Conservation (phyloP, 2,329 filamentous ascomycete genomes). For the Fusarium siculi region DNA sequence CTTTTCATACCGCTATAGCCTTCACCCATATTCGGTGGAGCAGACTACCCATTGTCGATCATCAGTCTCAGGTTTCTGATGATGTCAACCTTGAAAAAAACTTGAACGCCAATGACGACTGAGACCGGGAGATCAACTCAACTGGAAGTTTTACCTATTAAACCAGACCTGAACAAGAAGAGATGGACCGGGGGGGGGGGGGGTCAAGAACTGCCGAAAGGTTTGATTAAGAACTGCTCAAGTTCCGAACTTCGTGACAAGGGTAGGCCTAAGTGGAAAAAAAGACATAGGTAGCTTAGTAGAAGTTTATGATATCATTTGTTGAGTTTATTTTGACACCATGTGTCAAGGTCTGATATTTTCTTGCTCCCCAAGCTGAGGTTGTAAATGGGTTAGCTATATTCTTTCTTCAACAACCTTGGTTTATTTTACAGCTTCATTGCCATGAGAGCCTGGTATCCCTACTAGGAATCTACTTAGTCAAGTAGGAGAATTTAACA, state of each 20-base stretch:
- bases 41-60: slow-evolving; percentile 11
- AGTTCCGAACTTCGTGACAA: neutral
- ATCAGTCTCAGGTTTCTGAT: slow-evolving; percentile 18
- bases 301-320: too few relatives aligned
- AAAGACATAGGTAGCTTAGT: too few relatives aligned
- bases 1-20: neutral
- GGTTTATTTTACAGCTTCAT: neutral
- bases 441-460: neutral
- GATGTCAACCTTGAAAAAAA: slow-evolving; percentile 28
- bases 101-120: slow-evolving; percentile 12
- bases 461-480: neutral
- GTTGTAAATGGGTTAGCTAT: neutral
- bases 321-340: too few relatives aligned
- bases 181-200: neutral
- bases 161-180: neutral
- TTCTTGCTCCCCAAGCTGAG: neutral
- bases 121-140: neutral
- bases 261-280: neutral
- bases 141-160: neutral
- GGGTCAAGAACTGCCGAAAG: slow-evolving; percentile 1
- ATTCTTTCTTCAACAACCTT: neutral
- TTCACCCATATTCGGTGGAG: neutral
- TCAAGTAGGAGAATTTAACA: neutral
- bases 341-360: too few relatives aligned
- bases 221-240: neutral